Percentiles rank a stretch among this genome's conserved stretches.
Evolutionary conservation across 805 yeast species (phyloP).

Genomic region (Nakazawaea molendinolei): DNA sequence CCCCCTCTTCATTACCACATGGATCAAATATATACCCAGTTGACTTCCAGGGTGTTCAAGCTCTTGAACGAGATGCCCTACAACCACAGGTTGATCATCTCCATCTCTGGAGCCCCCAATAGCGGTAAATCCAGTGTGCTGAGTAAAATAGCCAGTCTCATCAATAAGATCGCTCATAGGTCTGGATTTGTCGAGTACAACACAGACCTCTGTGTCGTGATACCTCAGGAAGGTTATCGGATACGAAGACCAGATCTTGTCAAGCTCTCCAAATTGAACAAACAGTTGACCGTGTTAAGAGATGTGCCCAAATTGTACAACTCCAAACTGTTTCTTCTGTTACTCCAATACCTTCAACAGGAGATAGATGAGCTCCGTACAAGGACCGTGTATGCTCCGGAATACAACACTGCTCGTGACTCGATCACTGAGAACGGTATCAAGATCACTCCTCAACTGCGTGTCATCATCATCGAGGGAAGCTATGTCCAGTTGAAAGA

Average conservation of each 20-base stretch:
- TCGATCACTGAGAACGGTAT: conserved; percentile 29
- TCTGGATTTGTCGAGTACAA: conserved; percentile 9
- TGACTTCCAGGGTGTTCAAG: conserved; percentile 7
- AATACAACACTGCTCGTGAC: conserved; percentile 13
- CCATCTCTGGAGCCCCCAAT: conserved; percentile 37
- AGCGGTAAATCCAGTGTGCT: conserved; percentile 35
- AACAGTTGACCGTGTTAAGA: conserved; percentile 19
- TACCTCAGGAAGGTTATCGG: conserved; percentile 11
- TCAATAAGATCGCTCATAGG: conserved; percentile 9
- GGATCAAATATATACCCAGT: conserved; percentile 9
- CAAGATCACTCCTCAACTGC: conserved; percentile 19
- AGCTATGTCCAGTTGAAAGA: conserved; percentile 31
- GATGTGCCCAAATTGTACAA: conserved; percentile 40
- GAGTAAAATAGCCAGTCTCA: conserved; percentile 15
- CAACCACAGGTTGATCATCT: conserved; percentile 22
- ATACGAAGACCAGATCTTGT: conserved; percentile 7
- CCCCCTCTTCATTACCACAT: conserved; percentile 1
- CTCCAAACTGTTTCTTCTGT: conserved; percentile 19
- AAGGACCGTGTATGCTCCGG: conserved; percentile 28
- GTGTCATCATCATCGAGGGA: conserved; percentile 30
- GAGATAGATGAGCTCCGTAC: conserved; percentile 27
- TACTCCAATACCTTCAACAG: conserved; percentile 21
- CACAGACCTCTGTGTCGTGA: conserved; percentile 5
- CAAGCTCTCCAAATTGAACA: conserved; percentile 21
- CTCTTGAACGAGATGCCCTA: conserved; percentile 10